Evolutionary conservation across 257 asterid genomes (phyloP), one percentile per base, ranked within the genome.

Genomic region (Nicotiana sylvestris): DNA sequence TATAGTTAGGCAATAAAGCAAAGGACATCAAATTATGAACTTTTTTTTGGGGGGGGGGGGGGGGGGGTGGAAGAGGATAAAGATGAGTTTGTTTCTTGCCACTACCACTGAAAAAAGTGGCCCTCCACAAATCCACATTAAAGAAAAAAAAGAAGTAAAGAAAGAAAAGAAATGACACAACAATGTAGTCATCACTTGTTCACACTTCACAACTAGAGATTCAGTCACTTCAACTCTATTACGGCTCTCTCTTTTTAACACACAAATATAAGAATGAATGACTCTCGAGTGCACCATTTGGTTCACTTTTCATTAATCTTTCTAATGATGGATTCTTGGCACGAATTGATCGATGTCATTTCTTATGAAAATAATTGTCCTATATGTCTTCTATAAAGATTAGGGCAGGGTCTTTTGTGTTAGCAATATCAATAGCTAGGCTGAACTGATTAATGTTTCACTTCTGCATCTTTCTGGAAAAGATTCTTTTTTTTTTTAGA

Each of bases 151-250:
- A 5, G 12, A 13, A 21, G 18, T 57, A 0, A 58, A 62, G 9
- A 4, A 46, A 46, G 57, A 49, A 18, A 80, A 49, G 79, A 87
- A 82, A 77, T 85, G 87, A 87, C 90, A 74, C 80, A 81, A 83
- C 86, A 43, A 78, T 80, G 82, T 68, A 78, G 77, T 72, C 81
- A 82, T 82, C 84, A 68, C 70, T 53, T n/a, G 53, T 76, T 56
- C 87, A 84, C 85, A 67, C 76, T 58, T 62, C 57, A 43, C 57
- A 80, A 80, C 60, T 62, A 27, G 58, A 80, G 29, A 37, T 49
- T 25, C 58, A 80, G 70, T 79, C 61, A 80, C 76, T 79, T 82
- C 74, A 82, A 70, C 60, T 60, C 79, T 18, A 67, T 81, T 53
- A 55, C 67, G 76, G 18, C 51, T 82, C 81, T 60, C 60, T 74